Evolutionary conservation across 2,329 filamentous ascomycete genomes (phyloP).

Genomic region (Aspergillus melleus): DNA sequence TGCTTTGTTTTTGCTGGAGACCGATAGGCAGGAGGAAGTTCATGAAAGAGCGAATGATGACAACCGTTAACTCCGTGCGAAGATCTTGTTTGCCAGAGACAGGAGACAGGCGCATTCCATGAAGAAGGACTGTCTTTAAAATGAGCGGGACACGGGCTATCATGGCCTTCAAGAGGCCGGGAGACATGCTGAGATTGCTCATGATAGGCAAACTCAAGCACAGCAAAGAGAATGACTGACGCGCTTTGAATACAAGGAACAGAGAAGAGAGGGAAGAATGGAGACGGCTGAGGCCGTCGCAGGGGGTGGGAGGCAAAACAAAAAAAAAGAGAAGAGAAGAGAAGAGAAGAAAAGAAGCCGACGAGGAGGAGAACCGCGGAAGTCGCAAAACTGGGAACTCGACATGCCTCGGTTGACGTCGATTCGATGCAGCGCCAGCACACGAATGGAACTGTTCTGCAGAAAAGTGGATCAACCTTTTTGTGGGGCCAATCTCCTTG

Average conservation of each 20-base stretch:
- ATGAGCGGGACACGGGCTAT: slow-evolving; percentile 43
- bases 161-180: slow-evolving; percentile 38
- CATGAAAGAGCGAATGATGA: slow-evolving; percentile 68
- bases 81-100: slow-evolving; percentile 77
- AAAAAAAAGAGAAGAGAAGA: neutral
- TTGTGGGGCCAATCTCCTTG: neutral
- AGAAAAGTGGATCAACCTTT: neutral
- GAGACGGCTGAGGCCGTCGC: neutral
- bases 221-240: neutral
- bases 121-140: slow-evolving; percentile 43
- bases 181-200: slow-evolving; percentile 23
- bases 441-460: neutral
- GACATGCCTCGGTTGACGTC: neutral
- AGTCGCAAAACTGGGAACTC: neutral
- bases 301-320: neutral
- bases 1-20: slow-evolving; percentile 62
- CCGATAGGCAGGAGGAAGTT: slow-evolving; percentile 54
- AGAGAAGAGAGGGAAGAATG: neutral
- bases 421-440: neutral
- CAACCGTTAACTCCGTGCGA: slow-evolving; percentile 69
- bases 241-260: neutral
- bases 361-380: neutral
- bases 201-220: slow-evolving; percentile 16
- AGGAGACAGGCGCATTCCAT: slow-evolving; percentile 63
- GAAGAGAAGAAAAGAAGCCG: neutral